Base-by-base conservation (phyloP, 1,284 basidiomycete genomes). In the Taiwanofungus camphoratus region DNA sequence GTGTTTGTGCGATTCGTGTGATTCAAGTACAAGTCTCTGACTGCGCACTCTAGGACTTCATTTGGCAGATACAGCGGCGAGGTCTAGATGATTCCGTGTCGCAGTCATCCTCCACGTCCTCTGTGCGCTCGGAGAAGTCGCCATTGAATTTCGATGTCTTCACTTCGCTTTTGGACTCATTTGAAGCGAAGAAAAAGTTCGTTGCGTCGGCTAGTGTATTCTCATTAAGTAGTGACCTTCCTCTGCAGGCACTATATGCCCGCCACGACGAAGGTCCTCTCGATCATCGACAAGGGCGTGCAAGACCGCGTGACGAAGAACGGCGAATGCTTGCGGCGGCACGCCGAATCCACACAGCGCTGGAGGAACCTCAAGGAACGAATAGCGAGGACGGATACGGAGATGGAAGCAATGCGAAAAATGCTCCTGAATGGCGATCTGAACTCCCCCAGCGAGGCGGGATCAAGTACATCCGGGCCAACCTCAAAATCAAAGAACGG, bases 271-370 rank as follows among this genome's bases (percentile, higher is more conserved):
- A 92, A 93, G 61, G 92, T 94, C 30, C 73, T 98, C n/a, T 80
- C 83, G 16, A 92, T 93, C 54, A 87, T 97, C 55, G 91, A 92
- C 59, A 94, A 91, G 61, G 91, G 91, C 29, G 87, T 97, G 22
- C 77, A 80, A 47, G 91, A 95, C 51, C 78, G 92, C 39, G 82
- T 89, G 1, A 95, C 92, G 13, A 92, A 90, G 73, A 97, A 98
- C 51, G 95, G 95, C 2, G 92, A 95, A 66, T 88, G 92, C 20
- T 65, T 97, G 42, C 76, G 93, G 45, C 73, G 91, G 49, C 89
- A 87, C 57, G 85, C 85, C 7, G 91, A 93, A 58, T 87, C 87
- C 44, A 87, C 85, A 19, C 78, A 86, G 54, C 76, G 89, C 36
- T 94, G 91, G 92, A 76, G 77, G 50, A 81, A 74, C 51, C 66